Percentiles rank a stretch among this genome's conserved stretches.
phyloP scores from a whole-genome alignment of 371 early-diverging fungal species.

The Quaeritorhiza haematococci region DNA sequence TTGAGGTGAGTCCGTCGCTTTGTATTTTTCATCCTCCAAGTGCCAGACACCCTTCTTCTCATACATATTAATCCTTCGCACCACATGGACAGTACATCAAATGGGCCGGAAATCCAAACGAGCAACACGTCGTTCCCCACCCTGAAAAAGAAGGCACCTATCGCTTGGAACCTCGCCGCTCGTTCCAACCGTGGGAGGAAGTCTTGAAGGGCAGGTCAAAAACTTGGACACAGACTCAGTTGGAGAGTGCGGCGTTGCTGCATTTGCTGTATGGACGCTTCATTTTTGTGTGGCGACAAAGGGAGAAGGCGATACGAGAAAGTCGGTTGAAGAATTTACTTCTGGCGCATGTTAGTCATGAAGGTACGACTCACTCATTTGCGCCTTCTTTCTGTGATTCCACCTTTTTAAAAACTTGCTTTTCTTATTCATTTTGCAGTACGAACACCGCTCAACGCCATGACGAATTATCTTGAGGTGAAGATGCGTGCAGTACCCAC shows the following conservation, averaged over 20 bases:
- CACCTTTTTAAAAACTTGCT: too few relatives aligned
- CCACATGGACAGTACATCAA: too few relatives aligned
- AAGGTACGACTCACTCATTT: too few relatives aligned
- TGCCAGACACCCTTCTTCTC: too few relatives aligned
- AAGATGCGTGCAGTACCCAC: too few relatives aligned
- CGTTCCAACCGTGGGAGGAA: background rate
- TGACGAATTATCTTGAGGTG: background rate
- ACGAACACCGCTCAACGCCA: background rate
- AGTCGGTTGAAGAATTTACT: background rate
- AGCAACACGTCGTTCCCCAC: too few relatives aligned
- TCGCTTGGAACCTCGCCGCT: background rate
- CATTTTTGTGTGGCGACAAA: background rate
- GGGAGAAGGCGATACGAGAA: background rate
- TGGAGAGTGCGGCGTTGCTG: background rate
- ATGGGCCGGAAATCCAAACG: background rate
- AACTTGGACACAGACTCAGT: background rate
- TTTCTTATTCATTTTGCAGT: too few relatives aligned
- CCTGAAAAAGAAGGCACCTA: too few relatives aligned
- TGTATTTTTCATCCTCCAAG: too few relatives aligned
- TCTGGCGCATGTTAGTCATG: background rate
- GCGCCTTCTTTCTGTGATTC: too few relatives aligned
- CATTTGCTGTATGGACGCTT: slow-evolving; percentile 1
- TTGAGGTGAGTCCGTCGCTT: too few relatives aligned
- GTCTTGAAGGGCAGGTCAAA: background rate
- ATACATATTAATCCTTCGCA: too few relatives aligned